These are phyloP conservation scores for Plasmodium gallinaceum DNA, from an alignment of 169 alveolate species.

Conservation along the genomic window DNA sequence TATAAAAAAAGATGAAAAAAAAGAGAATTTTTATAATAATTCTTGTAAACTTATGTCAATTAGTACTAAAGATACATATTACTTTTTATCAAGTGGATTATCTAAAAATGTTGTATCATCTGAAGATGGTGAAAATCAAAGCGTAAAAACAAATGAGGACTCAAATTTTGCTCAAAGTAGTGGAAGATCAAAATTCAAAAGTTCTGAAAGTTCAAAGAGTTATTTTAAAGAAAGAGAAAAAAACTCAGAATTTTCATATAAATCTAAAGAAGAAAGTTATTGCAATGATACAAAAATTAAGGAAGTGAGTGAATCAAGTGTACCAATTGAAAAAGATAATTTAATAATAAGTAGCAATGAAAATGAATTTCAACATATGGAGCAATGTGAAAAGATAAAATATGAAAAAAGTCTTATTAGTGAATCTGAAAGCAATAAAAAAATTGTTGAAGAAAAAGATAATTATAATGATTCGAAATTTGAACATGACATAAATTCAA, in stretches of 20 bases:
- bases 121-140: constrained; percentile 57
- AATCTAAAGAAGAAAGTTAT: constrained; percentile 10
- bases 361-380: not conserved
- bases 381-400: not conserved
- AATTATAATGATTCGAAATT: constrained; percentile 5
- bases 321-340: not conserved
- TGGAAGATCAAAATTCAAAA: constrained; percentile 15
- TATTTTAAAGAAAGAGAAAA: constrained; percentile 8
- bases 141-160: constrained; percentile 47
- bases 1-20: constrained; percentile 32
- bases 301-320: not conserved
- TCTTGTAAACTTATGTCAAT: constrained; percentile 71
- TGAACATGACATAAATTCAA: constrained; percentile 6
- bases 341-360: not conserved
- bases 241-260: not conserved
- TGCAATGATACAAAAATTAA: constrained; percentile 17
- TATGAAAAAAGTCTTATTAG: not conserved
- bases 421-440: not conserved
- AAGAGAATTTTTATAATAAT: constrained; percentile 22
- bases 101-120: constrained; percentile 27
- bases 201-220: constrained; percentile 10
- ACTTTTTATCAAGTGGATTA: constrained; percentile 30
- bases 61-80: constrained; percentile 69
- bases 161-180: constrained; percentile 17
- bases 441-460: not conserved